Percentiles rank a stretch among this genome's conserved stretches.
These are phyloP conservation scores for Trametes cubensis DNA, from an alignment of 768 basidiomycete species.

Conservation along the genomic window DNA sequence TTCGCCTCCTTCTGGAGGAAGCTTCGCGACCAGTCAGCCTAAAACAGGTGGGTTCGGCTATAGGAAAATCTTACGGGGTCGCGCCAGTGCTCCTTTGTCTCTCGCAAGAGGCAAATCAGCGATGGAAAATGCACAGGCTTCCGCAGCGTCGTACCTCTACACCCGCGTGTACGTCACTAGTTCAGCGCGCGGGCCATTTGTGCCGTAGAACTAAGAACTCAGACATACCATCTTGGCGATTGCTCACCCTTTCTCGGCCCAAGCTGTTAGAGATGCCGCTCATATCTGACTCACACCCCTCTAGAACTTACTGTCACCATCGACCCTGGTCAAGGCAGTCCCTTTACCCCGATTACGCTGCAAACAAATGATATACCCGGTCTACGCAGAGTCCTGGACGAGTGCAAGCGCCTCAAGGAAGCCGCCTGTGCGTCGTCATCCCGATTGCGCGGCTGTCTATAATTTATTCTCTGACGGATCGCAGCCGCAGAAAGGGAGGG, in stretches of 20 bases:
- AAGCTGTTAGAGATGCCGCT: background rate
- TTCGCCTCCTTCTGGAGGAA: slow-evolving; percentile 26
- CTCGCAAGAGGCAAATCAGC: too few relatives aligned
- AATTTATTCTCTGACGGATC: background rate
- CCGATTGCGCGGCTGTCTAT: background rate
- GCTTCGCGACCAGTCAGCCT: slow-evolving; percentile 35
- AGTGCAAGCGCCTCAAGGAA: slow-evolving; percentile 61
- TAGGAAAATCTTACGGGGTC: background rate
- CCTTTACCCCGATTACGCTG: slow-evolving; percentile 43
- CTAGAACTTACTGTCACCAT: slow-evolving; percentile 61
- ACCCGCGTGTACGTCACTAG: too few relatives aligned
- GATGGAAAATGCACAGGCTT: too few relatives aligned
- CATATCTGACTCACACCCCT: background rate
- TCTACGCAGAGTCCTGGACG: slow-evolving; percentile 50
- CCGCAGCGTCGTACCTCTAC: too few relatives aligned
- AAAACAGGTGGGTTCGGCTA: slow-evolving; percentile 42
- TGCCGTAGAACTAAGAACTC: too few relatives aligned
- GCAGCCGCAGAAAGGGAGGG: slow-evolving; percentile 12
- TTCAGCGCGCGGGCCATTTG: too few relatives aligned
- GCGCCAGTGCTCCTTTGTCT: too few relatives aligned
- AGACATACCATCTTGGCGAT: too few relatives aligned
- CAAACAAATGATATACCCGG: slow-evolving; percentile 50
- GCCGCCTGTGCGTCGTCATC: slow-evolving; percentile 42
- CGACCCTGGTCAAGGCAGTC: slow-evolving; percentile 44
- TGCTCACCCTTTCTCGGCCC: background rate